phyloP scores from a whole-genome alignment of 2,329 filamentous ascomycete species.

The Fusarium floridanum region DNA sequence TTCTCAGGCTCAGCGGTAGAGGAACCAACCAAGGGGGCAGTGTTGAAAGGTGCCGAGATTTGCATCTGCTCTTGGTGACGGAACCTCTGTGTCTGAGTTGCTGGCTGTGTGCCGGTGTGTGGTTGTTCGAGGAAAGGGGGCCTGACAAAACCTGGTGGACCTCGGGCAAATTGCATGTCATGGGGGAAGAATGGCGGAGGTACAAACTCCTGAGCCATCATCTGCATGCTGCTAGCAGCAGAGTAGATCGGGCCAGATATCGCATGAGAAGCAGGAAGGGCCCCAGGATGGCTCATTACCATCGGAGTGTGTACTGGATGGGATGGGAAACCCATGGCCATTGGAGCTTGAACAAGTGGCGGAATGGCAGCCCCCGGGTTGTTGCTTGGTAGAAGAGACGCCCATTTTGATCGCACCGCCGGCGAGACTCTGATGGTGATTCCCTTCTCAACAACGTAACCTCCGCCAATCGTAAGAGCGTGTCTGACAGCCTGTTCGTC shows the following conservation, averaged over 20 bases:
- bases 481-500: slow-evolving; percentile 43
- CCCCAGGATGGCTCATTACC: not conserved
- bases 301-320: slow-evolving; percentile 13
- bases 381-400: slow-evolving; percentile 6
- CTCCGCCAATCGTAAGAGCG: slow-evolving; percentile 42
- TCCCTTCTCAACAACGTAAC: slow-evolving; percentile 43
- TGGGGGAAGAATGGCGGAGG: slow-evolving; percentile 2
- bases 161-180: slow-evolving; percentile 22
- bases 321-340: slow-evolving; percentile 7
- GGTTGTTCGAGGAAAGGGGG: slow-evolving; percentile 2
- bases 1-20: not conserved
- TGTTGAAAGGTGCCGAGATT: not conserved
- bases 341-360: slow-evolving; percentile 5
- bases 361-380: slow-evolving; percentile 1
- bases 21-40: not conserved
- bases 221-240: slow-evolving; percentile 11
- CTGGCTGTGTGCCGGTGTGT: slow-evolving; percentile 5
- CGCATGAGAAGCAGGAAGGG: slow-evolving; percentile 2
- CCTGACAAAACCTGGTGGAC: slow-evolving; percentile 14
- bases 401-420: slow-evolving; percentile 51
- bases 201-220: slow-evolving; percentile 2
- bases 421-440: slow-evolving; percentile 47
- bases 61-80: not conserved
- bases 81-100: not conserved
- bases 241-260: slow-evolving; percentile 22